These are phyloP conservation scores for Candida tallmaniae DNA, from an alignment of 805 yeast species.

Conservation along the genomic window DNA sequence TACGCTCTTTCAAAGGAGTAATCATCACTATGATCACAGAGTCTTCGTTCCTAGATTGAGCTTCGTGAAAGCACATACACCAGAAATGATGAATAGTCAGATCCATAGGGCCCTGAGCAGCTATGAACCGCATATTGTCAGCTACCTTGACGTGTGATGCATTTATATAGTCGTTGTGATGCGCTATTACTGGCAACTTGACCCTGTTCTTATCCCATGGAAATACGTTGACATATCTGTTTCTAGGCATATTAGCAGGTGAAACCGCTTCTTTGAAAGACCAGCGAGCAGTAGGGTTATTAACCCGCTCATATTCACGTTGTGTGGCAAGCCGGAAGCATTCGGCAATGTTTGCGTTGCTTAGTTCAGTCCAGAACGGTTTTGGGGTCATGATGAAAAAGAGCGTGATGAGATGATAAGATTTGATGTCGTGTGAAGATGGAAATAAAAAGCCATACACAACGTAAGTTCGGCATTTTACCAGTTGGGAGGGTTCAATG, in stretches of 20 bases:
- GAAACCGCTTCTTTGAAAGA: slow-evolving; percentile 3
- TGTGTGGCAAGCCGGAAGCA: slow-evolving; percentile 10
- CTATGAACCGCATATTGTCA: slow-evolving; percentile 43
- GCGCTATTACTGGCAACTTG: slow-evolving; percentile 16
- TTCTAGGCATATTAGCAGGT: slow-evolving; percentile 14
- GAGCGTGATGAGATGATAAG: background rate
- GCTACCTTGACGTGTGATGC: slow-evolving; percentile 29
- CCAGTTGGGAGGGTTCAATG: too few relatives aligned
- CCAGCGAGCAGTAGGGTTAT: slow-evolving; percentile 5
- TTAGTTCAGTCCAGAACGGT: slow-evolving; percentile 7
- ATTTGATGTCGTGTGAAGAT: too few relatives aligned
- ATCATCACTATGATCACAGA: slow-evolving; percentile 34
- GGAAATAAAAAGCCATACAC: too few relatives aligned
- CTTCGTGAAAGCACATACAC: slow-evolving; percentile 40
- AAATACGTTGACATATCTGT: slow-evolving; percentile 37
- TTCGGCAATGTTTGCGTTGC: slow-evolving; percentile 3
- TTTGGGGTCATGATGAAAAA: background rate
- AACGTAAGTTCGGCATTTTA: too few relatives aligned
- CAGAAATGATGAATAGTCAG: slow-evolving; percentile 43
- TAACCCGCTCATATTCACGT: slow-evolving; percentile 12
- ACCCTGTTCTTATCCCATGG: slow-evolving; percentile 39
- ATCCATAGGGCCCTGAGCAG: slow-evolving; percentile 63
- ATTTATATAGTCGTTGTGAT: slow-evolving; percentile 31
- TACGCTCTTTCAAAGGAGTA: slow-evolving; percentile 48
- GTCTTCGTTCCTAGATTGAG: slow-evolving; percentile 22